Base-by-base conservation (phyloP, 176 grass and related monocot genomes). In the Avena sativa region DNA sequence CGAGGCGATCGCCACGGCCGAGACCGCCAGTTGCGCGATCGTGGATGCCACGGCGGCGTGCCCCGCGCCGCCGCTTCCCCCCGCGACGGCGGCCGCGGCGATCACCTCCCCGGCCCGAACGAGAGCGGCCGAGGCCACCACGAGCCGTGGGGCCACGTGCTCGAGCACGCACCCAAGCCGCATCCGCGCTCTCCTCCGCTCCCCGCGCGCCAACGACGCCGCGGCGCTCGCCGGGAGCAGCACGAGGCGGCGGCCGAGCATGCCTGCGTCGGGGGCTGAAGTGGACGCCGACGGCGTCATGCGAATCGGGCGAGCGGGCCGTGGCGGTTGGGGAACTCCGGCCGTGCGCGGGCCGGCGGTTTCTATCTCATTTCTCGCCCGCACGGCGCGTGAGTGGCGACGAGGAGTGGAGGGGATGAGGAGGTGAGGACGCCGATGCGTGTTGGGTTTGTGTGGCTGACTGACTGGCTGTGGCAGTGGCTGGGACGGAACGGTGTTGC, bases 1-100 rank as follows among this genome's bases (percentile, higher is more conserved):
- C 11, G 97, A 98, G 16, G 96, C 96, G 57, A 98, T 98, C 71
- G 97, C 94, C 50, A 98, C 93, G n/a, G 96, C 96, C 70, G 93
- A 96, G 73, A 96, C 92, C 1, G 93, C 94, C 66, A 98, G 87
- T 47, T 96, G 96, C 20, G 96, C 96, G 38, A 98, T 92, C 56
- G 93, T 88, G 51, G 90, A 95, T 4, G 93, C 91, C 43, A 98
- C 96, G 28, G 96, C 96, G 7, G 87, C 93, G 85, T 98, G 96
- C 53, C 71, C 84, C 30, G 90, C 73, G 9, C 90, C 84, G 28
- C 87, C 84, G 36, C 87, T 75, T 71, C 87, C 83, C 20, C 88
- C 93, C 50, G 86, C 86, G 2, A 89, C 86, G 28, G 92, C 93
- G 4, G 89, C 93, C 7, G 89, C 90, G 7, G 92, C 95, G 83